Base-by-base conservation (phyloP, 2,329 filamentous ascomycete species). In the Penicillium corylophilum region DNA sequence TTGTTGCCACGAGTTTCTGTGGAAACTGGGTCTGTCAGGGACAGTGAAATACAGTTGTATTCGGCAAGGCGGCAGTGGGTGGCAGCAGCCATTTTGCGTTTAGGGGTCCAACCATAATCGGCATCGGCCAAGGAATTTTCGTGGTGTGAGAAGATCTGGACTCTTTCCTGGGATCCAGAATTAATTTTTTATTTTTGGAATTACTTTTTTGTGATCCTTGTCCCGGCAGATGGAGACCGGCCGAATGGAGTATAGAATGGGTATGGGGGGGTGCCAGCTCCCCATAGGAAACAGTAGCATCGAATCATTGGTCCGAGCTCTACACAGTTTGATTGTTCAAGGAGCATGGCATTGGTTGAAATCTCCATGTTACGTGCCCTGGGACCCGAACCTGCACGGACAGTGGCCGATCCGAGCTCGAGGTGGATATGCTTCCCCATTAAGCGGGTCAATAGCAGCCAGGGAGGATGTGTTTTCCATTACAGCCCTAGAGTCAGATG, bases 401-500 rank as follows among this genome's bases (percentile, higher is more conserved):
- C 58, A 56, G 47, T 61, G 56, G 62, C 50, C 55, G 54, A 55
- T 57, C 50, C 46, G 49, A 52, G 52, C 54, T 59, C 44, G 49
- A 52, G 54, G 55, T 60, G 55, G 52, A 36, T 50, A 57, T 55
- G 26, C 51, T n/a, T n/a, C 26, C 49, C 57, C 44, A 48, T 54
- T 58, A 62, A 52, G 36, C 46, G 52, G 45, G 47, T 53, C 51
- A 62, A 52, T 49, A 39, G 42, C 26, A 44, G 42, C 26, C 26
- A 48, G 33, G 35, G 22, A 45, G 56, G 50, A 54, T 60, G 56
- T 57, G 53, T 59, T 60, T 54, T 56, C 54, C 54, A 57, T 57
- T 62, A 60, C 62, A 57, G 49, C 51, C 46, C 57, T 60, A 50
- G 62, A 63, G 65, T 69, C 60, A 66, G 63, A 62, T 65, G 62